These are phyloP conservation scores for Mycena galopus DNA, from an alignment of 768 basidiomycete species.

Conservation along the genomic window DNA sequence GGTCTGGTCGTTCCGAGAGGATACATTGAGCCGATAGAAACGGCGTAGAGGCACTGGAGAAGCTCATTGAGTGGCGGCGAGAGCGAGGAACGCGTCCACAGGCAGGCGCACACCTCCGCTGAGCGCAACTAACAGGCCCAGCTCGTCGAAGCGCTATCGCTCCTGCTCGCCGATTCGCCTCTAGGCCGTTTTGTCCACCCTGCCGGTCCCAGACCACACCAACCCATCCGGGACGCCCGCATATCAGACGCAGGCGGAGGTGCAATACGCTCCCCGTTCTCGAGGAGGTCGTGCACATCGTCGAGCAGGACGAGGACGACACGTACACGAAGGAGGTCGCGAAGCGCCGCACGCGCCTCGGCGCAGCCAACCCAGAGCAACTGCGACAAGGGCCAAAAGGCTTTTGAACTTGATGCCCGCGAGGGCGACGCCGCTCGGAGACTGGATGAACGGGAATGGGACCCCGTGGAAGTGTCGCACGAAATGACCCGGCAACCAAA, in stretches of 20 bases:
- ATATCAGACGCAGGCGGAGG: slow-evolving; percentile 67
- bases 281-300: slow-evolving; percentile 75
- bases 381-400: slow-evolving; percentile 91
- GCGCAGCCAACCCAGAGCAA: slow-evolving; percentile 70
- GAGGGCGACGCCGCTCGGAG: slow-evolving; percentile 88
- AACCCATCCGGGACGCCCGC: slow-evolving; percentile 75
- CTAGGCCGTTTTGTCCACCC: slow-evolving; percentile 69
- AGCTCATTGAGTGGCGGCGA: slow-evolving; percentile 72
- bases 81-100: slow-evolving; percentile 71
- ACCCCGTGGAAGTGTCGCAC: slow-evolving; percentile 94
- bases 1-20: no score
- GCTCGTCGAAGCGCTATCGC: slow-evolving; percentile 75
- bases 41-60: slow-evolving; percentile 87
- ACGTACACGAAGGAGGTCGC: slow-evolving; percentile 76
- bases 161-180: slow-evolving; percentile 82
- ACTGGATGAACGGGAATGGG: slow-evolving; percentile 94
- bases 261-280: slow-evolving; percentile 79
- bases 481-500: slow-evolving; percentile 81
- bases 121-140: slow-evolving; percentile 45
- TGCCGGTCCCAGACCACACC: slow-evolving; percentile 85
- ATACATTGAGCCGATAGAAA: slow-evolving; percentile 61
- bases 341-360: slow-evolving; percentile 83
- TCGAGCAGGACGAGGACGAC: slow-evolving; percentile 74
- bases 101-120: slow-evolving; percentile 50
- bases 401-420: slow-evolving; percentile 94